phyloP scores from a whole-genome alignment of 495 filamentous ascomycete species.

The Aspergillus biplanus region DNA sequence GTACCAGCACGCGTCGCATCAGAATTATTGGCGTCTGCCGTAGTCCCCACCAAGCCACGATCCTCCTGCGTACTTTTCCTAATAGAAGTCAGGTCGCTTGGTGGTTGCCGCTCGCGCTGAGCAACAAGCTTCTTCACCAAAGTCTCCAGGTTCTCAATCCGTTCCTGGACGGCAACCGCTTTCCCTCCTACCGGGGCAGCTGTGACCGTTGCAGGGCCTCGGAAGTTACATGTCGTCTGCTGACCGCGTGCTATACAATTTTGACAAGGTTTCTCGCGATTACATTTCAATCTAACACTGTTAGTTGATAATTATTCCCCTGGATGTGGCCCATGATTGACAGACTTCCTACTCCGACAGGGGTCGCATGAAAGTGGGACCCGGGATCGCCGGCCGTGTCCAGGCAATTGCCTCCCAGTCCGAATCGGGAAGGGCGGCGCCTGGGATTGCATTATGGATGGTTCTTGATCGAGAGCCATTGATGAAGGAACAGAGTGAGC shows the following conservation, averaged over 20 bases:
- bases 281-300: conserved; percentile 19
- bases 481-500: too few relatives aligned
- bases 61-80: too few relatives aligned
- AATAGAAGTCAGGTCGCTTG: background rate
- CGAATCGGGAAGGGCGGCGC: too few relatives aligned
- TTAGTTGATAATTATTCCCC: background rate
- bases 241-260: conserved; percentile 17
- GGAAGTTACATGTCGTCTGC: conserved; percentile 5
- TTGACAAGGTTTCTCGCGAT: conserved; percentile 19
- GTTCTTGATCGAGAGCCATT: too few relatives aligned
- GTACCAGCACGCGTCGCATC: conserved; percentile 1
- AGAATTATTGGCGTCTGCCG: too few relatives aligned
- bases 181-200: background rate
- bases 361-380: conserved; percentile 23
- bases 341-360: conserved; percentile 20
- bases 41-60: too few relatives aligned
- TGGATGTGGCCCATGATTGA: background rate
- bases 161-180: conserved; percentile 4
- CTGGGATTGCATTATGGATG: too few relatives aligned
- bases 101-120: background rate
- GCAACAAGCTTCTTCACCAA: conserved; percentile 15
- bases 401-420: background rate
- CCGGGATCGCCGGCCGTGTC: conserved; percentile 6
- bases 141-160: conserved; percentile 20
- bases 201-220: background rate